These are phyloP conservation scores for Gastroboletus turbinatus DNA, from an alignment of 1,284 basidiomycete genomes.

Conservation along the genomic window DNA sequence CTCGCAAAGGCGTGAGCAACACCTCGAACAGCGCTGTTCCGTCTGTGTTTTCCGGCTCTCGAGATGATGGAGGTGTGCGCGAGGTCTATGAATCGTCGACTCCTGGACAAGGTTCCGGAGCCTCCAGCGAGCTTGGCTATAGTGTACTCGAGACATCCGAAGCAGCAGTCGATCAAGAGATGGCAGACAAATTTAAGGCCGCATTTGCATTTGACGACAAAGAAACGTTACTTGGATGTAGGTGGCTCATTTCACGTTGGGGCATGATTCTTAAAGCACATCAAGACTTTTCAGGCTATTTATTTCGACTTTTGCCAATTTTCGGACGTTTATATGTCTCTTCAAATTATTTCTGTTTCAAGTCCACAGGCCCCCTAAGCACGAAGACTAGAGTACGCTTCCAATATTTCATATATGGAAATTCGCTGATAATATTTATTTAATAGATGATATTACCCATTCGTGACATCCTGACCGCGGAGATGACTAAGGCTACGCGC, in stretches of 20 bases:
- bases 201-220: constrained; percentile 85
- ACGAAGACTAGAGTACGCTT: constrained; percentile 72
- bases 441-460: constrained; percentile 91
- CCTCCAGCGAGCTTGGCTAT: constrained; percentile 62
- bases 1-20: constrained; percentile 43
- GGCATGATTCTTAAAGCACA: constrained; percentile 10
- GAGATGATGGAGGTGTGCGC: constrained; percentile 34
- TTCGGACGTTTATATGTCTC: constrained; percentile 87
- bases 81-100: constrained; percentile 54
- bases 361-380: constrained; percentile 74
- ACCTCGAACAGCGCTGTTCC: constrained; percentile 8
- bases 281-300: constrained; percentile 83
- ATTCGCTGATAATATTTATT: constrained; percentile 5
- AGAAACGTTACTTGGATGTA: constrained; percentile 84
- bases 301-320: constrained; percentile 84
- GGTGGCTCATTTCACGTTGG: constrained; percentile 34
- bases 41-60: constrained; percentile 12
- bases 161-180: constrained; percentile 59
- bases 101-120: constrained; percentile 30
- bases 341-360: constrained; percentile 87
- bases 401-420: constrained; percentile 5
- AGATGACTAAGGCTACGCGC: constrained; percentile 84
- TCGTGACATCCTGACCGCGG: constrained; percentile 80
- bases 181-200: constrained; percentile 71
- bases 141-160: constrained; percentile 73